A percentile compares a stretch with the other conserved stretches of the same genome.
phyloP scores from a whole-genome alignment of 2,329 filamentous ascomycete genomes.

The Colletotrichum spaethianum region DNA sequence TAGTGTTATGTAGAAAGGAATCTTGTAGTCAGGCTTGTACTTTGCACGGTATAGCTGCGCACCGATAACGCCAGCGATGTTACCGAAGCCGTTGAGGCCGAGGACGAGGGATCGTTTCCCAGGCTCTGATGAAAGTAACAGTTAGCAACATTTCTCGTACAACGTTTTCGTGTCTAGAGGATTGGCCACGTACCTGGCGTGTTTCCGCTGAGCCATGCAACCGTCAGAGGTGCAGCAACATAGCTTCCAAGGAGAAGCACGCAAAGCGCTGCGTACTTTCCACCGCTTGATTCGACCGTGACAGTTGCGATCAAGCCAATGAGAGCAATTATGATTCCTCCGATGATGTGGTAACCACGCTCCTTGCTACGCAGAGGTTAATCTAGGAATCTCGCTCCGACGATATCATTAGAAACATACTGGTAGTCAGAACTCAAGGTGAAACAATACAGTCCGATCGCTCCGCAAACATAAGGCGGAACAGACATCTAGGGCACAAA shows the following conservation, averaged over 20 bases:
- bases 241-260: constrained; percentile 51
- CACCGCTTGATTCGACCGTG: constrained; percentile 39
- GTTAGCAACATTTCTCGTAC: background rate
- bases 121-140: constrained; percentile 40
- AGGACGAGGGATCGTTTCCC: constrained; percentile 52
- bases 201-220: constrained; percentile 52
- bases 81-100: constrained; percentile 53
- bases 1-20: constrained; percentile 51
- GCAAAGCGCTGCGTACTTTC: constrained; percentile 49
- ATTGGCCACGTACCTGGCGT: constrained; percentile 41
- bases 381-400: background rate
- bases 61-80: constrained; percentile 51
- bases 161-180: background rate
- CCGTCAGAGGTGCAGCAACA: constrained; percentile 50
- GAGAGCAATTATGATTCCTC: constrained; percentile 46
- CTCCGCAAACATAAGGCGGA: constrained; percentile 51
- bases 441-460: constrained; percentile 47
- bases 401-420: constrained; percentile 5
- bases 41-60: constrained; percentile 48
- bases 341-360: constrained; percentile 50
- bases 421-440: constrained; percentile 49
- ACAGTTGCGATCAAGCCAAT: constrained; percentile 47
- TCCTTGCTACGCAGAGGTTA: constrained; percentile 40
- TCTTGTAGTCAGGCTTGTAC: constrained; percentile 50
- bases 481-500: constrained; percentile 46